A percentile compares a stretch with the other conserved stretches of the same genome.
These are phyloP conservation scores for Pisolithus orientalis DNA, from an alignment of 768 basidiomycete genomes.

Conservation along the genomic window DNA sequence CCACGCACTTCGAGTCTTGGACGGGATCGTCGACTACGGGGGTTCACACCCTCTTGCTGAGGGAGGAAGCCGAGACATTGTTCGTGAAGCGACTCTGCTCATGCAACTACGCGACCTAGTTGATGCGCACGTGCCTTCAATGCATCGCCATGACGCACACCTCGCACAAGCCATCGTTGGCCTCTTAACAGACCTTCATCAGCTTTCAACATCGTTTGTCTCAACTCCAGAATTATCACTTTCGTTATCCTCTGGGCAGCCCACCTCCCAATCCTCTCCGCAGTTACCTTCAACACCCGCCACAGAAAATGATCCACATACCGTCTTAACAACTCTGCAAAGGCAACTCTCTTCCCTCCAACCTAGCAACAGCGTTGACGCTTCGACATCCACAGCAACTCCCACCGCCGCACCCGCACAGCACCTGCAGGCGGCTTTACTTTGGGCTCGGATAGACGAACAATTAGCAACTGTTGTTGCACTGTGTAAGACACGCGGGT, in stretches of 20 bases:
- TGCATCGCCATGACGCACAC: conserved; percentile 46
- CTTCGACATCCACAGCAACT: conserved; percentile 1
- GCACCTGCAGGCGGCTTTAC: conserved; percentile 52
- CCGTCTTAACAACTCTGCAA: conserved; percentile 55
- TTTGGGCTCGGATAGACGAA: conserved; percentile 73
- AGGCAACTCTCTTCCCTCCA: conserved; percentile 67
- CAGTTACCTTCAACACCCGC: conserved; percentile 3
- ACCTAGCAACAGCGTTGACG: conserved; percentile 16
- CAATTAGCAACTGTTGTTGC: conserved; percentile 64
- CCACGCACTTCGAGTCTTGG: conserved; percentile 11
- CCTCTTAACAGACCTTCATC: conserved; percentile 61
- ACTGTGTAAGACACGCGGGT: conserved; percentile 57
- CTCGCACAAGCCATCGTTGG: conserved; percentile 66
- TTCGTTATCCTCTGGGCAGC: conserved; percentile 2
- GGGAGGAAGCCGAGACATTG: conserved; percentile 32
- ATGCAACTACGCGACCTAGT: conserved; percentile 55
- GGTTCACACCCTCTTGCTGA: not conserved
- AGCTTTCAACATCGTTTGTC: conserved; percentile 38
- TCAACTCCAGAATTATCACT: conserved; percentile 5
- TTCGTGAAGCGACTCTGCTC: conserved; percentile 47
- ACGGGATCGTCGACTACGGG: conserved; percentile 1
- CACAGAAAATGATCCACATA: conserved; percentile 17
- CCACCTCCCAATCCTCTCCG: conserved; percentile 2
- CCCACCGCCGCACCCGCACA: conserved; percentile 34
- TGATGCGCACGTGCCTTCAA: conserved; percentile 37